Evolutionary conservation across 352 stramenopile species (phyloP).

Genomic region (Phytophthora ohioensis): DNA sequence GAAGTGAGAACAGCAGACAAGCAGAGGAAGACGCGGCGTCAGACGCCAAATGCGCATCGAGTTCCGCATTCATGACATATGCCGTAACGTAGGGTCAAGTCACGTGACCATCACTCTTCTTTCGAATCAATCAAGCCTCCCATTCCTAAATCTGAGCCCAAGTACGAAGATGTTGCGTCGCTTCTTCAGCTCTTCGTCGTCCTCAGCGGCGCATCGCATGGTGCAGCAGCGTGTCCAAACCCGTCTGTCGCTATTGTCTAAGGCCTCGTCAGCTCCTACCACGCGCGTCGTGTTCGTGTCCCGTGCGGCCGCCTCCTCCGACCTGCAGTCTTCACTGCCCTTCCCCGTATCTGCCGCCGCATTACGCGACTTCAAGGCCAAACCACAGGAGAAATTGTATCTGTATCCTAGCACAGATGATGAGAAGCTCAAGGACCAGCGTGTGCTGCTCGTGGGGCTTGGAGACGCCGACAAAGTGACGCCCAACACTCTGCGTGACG

Average conservation of each 20-base stretch:
- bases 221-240: constrained; percentile 76
- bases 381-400: constrained; percentile 73
- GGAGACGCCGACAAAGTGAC: constrained; percentile 72
- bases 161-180: constrained; percentile 42
- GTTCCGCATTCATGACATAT: neutral
- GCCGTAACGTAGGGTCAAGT: neutral
- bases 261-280: constrained; percentile 19
- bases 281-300: constrained; percentile 74
- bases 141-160: neutral
- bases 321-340: constrained; percentile 56
- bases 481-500: constrained; percentile 69
- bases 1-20: constrained; percentile 54
- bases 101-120: neutral
- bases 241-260: constrained; percentile 47
- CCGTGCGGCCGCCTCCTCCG: constrained; percentile 15
- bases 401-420: constrained; percentile 69
- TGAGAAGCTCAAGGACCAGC: constrained; percentile 46
- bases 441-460: constrained; percentile 80
- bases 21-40: neutral
- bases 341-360: constrained; percentile 72
- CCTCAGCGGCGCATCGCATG: constrained; percentile 53
- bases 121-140: neutral
- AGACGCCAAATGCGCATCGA: constrained; percentile 3
- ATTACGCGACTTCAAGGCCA: constrained; percentile 74
- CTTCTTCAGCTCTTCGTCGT: constrained; percentile 48